Percentiles rank a stretch among this genome's conserved stretches.
phyloP scores from a whole-genome alignment of 2,329 filamentous ascomycete species.

The Hypomyces perniciosus region DNA sequence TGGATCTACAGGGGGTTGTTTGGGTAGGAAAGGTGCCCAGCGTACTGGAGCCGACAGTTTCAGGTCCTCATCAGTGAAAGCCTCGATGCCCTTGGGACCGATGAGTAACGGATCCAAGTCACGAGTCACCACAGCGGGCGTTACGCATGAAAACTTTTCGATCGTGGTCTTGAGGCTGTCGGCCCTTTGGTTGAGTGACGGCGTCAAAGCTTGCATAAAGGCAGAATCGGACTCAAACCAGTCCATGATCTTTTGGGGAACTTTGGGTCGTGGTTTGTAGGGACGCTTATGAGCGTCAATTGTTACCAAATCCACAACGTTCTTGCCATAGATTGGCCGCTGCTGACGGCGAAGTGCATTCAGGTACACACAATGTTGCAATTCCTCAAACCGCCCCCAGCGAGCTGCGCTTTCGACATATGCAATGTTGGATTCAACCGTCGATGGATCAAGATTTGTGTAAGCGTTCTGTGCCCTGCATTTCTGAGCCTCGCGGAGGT shows the following conservation, averaged over 20 bases:
- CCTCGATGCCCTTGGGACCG: slow-evolving; percentile 51
- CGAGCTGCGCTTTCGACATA: slow-evolving; percentile 67
- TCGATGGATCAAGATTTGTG: slow-evolving; percentile 56
- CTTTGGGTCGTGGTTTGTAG: slow-evolving; percentile 52
- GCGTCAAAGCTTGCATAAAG: slow-evolving; percentile 60
- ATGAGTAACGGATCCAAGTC: slow-evolving; percentile 66
- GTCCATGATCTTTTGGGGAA: slow-evolving; percentile 58
- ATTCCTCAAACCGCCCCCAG: slow-evolving; percentile 66
- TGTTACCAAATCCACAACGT: slow-evolving; percentile 68
- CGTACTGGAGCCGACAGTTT: slow-evolving; percentile 51
- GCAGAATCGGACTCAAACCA: slow-evolving; percentile 71
- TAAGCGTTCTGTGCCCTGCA: slow-evolving; percentile 50
- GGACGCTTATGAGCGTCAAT: slow-evolving; percentile 55
- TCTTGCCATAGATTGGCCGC: slow-evolving; percentile 73
- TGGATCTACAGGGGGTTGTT: slow-evolving; percentile 60
- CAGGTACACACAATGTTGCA: slow-evolving; percentile 74
- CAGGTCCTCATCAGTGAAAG: slow-evolving; percentile 52
- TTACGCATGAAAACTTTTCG: slow-evolving; percentile 86
- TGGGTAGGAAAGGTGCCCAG: slow-evolving; percentile 51
- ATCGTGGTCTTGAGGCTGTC: slow-evolving; percentile 67
- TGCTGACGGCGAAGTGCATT: slow-evolving; percentile 77
- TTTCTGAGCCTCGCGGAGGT: slow-evolving; percentile 66
- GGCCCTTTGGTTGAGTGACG: slow-evolving; percentile 67
- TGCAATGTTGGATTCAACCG: slow-evolving; percentile 61
- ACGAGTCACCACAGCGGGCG: slow-evolving; percentile 77